These are phyloP conservation scores for Nemania sp. DNA, from an alignment of 2,329 filamentous ascomycete genomes.

Conservation along the genomic window DNA sequence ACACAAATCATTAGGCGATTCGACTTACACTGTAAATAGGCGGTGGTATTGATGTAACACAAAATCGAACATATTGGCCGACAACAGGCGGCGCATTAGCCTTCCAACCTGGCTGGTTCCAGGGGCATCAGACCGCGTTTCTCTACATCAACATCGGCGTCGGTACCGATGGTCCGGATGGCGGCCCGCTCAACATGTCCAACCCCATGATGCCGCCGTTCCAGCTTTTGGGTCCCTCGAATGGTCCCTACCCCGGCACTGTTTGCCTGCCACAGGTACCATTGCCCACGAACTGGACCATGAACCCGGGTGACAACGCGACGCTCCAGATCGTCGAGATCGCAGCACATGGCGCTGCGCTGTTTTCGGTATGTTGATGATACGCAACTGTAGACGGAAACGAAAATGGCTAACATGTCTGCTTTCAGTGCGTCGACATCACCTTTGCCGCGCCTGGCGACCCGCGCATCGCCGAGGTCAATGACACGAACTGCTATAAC, in stretches of 20 bases:
- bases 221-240: slow-evolving; percentile 83
- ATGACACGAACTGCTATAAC: slow-evolving; percentile 89
- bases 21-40: slow-evolving; percentile 63
- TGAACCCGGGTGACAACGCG: slow-evolving; percentile 83
- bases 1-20: neutral
- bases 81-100: slow-evolving; percentile 86
- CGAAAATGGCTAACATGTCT: slow-evolving; percentile 16
- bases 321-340: slow-evolving; percentile 81
- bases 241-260: slow-evolving; percentile 86
- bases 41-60: slow-evolving; percentile 81
- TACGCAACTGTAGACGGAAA: no score
- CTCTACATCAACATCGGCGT: slow-evolving; percentile 94
- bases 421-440: slow-evolving; percentile 88
- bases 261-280: slow-evolving; percentile 93
- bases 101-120: slow-evolving; percentile 96
- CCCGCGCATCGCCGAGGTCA: slow-evolving; percentile 75
- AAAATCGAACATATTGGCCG: slow-evolving; percentile 93
- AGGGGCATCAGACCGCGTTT: slow-evolving; percentile 83
- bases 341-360: slow-evolving; percentile 76
- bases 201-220: slow-evolving; percentile 83
- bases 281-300: slow-evolving; percentile 76
- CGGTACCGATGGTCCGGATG: slow-evolving; percentile 72
- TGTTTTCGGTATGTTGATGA: slow-evolving; percentile 76
- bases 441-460: slow-evolving; percentile 86
- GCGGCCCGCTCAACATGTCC: slow-evolving; percentile 86